Evolutionary conservation across 164 flowering plant species (phyloP).

Genomic region (Liriodendron chinense): DNA sequence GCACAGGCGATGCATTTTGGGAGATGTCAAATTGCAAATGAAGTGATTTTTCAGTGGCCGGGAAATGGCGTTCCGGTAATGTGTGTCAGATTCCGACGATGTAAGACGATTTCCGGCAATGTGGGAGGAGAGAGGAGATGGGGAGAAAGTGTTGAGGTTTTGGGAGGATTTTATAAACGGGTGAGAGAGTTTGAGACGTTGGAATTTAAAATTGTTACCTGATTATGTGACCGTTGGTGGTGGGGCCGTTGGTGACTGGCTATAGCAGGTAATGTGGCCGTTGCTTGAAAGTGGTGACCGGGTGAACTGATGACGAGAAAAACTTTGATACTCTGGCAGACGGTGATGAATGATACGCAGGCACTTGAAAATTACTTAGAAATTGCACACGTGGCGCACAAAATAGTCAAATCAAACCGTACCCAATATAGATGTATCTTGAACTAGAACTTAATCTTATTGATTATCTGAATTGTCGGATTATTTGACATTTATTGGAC

Average conservation of each 20-base stretch:
- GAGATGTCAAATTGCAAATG: background rate
- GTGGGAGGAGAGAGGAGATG: background rate
- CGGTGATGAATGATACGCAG: background rate
- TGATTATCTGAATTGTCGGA: too few species aligned
- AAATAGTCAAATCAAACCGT: too few species aligned
- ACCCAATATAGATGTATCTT: too few species aligned
- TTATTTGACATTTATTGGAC: too few species aligned
- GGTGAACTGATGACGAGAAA: background rate
- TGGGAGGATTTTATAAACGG: background rate
- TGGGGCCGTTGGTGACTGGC: conserved; percentile 18
- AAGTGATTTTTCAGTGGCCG: background rate
- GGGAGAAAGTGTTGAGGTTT: background rate
- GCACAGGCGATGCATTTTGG: conserved; percentile 3
- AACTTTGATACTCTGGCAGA: background rate
- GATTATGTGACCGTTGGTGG: conserved; percentile 34
- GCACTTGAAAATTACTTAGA: too few species aligned
- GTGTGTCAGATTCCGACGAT: background rate
- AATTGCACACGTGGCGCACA: too few species aligned
- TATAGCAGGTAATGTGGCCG: conserved; percentile 23
- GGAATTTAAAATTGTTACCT: background rate
- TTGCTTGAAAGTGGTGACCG: conserved; percentile 13
- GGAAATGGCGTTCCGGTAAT: background rate
- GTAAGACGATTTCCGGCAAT: background rate
- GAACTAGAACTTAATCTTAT: too few species aligned
- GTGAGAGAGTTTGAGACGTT: background rate